These are phyloP conservation scores for Pichia sp. DNA, from an alignment of 1,139 yeast species.

Conservation along the genomic window DNA sequence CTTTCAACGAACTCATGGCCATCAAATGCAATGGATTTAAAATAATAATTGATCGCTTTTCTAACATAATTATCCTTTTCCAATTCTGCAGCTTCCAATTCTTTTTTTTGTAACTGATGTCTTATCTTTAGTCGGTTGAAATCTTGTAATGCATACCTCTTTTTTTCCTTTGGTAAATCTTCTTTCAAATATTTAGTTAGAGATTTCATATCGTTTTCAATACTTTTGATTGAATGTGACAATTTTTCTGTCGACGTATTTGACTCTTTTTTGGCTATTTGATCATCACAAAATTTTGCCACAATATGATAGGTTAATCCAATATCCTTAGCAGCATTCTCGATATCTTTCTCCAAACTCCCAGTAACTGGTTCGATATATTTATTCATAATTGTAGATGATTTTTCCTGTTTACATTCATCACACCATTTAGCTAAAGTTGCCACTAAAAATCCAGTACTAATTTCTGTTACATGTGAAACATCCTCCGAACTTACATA, in stretches of 20 bases:
- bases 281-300: slow-evolving; percentile 73
- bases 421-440: slow-evolving; percentile 63
- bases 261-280: slow-evolving; percentile 42
- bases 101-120: slow-evolving; percentile 43
- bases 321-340: slow-evolving; percentile 7
- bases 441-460: slow-evolving; percentile 11
- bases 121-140: slow-evolving; percentile 43
- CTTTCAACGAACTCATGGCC: slow-evolving; percentile 44
- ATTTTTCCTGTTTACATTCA: slow-evolving; percentile 60
- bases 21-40: slow-evolving; percentile 44
- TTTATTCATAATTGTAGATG: slow-evolving; percentile 48
- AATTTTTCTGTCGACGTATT: slow-evolving; percentile 41
- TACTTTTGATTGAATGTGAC: slow-evolving; percentile 35
- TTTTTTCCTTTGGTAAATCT: slow-evolving; percentile 33
- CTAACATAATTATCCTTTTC: slow-evolving; percentile 42
- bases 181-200: slow-evolving; percentile 41
- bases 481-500: neutral
- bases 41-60: slow-evolving; percentile 56
- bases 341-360: slow-evolving; percentile 10
- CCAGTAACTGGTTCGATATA: slow-evolving; percentile 43
- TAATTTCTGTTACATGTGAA: neutral
- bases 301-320: slow-evolving; percentile 44
- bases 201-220: slow-evolving; percentile 42
- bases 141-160: slow-evolving; percentile 35
- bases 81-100: slow-evolving; percentile 35